Conservation (phyloP, 495 filamentous ascomycete species). For the Hyaloscypha variabilis region DNA sequence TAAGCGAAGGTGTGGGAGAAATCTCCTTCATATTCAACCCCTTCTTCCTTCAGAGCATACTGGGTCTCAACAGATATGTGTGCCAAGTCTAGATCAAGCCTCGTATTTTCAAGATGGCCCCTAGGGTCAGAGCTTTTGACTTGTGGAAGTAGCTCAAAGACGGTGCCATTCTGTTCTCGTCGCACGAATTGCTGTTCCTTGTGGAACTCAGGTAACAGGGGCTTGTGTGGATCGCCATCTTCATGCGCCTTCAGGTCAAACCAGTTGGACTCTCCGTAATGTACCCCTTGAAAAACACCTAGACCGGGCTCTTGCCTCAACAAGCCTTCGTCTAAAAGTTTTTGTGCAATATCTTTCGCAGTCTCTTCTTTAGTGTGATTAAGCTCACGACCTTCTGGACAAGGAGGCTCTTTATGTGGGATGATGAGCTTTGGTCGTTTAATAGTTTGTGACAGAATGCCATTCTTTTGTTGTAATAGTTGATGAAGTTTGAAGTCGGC, state of each 20-base stretch:
- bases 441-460: conserved; percentile 13
- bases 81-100: conserved; percentile 33
- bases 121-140: not conserved
- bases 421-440: conserved; percentile 44
- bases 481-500: not conserved
- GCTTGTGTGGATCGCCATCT: conserved; percentile 34
- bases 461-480: not conserved
- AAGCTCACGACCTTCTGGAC: conserved; percentile 33
- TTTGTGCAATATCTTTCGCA: conserved; percentile 19
- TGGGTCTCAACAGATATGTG: conserved; percentile 18
- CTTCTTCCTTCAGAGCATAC: conserved; percentile 10
- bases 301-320: conserved; percentile 39
- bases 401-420: conserved; percentile 44
- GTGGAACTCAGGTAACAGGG: conserved; percentile 34
- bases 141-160: conserved; percentile 4
- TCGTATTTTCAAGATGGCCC: conserved; percentile 30
- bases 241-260: conserved; percentile 41
- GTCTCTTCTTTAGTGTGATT: conserved; percentile 16
- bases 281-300: conserved; percentile 48
- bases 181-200: conserved; percentile 12
- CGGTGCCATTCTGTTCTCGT: no score
- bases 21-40: conserved; percentile 21
- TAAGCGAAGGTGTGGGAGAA: conserved; percentile 3
- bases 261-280: conserved; percentile 40
- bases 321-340: conserved; percentile 36